These are phyloP conservation scores for Byssoonygena ceratinophila DNA, from an alignment of 2,329 filamentous ascomycete genomes.

Conservation along the genomic window DNA sequence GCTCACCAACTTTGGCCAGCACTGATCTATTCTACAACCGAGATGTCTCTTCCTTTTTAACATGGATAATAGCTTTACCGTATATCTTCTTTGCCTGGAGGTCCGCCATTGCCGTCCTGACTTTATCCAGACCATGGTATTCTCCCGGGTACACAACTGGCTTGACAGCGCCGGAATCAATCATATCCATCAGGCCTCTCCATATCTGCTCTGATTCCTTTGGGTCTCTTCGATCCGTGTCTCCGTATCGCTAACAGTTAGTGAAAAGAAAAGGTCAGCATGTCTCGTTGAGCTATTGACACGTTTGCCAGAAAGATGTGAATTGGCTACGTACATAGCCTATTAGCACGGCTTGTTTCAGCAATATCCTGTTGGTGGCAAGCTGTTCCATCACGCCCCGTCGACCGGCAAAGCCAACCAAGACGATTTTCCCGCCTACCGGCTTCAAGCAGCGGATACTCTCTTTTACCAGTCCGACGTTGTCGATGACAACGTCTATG, in stretches of 20 bases:
- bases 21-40: neutral
- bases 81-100: constrained; percentile 42
- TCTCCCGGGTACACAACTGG: constrained; percentile 42
- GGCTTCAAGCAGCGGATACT: constrained; percentile 44
- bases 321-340: constrained; percentile 34
- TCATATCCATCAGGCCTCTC: constrained; percentile 41
- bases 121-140: constrained; percentile 43
- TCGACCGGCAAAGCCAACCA: constrained; percentile 50
- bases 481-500: constrained; percentile 50
- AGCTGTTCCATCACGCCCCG: constrained; percentile 45
- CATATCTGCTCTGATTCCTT: constrained; percentile 41
- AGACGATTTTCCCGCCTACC: constrained; percentile 45
- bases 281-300: neutral
- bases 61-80: constrained; percentile 47
- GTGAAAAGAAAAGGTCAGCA: neutral
- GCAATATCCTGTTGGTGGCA: constrained; percentile 45
- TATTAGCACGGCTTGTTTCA: constrained; percentile 45
- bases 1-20: neutral
- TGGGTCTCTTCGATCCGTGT: constrained; percentile 44
- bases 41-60: constrained; percentile 19
- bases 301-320: neutral
- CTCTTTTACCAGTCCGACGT: constrained; percentile 47
- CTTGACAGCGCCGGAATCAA: constrained; percentile 40
- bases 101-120: constrained; percentile 43
- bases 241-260: constrained; percentile 41